A percentile compares a stretch with the other conserved stretches of the same genome.
phyloP scores from a whole-genome alignment of 2,329 filamentous ascomycete genomes.

The Fusarium tuaranense region DNA sequence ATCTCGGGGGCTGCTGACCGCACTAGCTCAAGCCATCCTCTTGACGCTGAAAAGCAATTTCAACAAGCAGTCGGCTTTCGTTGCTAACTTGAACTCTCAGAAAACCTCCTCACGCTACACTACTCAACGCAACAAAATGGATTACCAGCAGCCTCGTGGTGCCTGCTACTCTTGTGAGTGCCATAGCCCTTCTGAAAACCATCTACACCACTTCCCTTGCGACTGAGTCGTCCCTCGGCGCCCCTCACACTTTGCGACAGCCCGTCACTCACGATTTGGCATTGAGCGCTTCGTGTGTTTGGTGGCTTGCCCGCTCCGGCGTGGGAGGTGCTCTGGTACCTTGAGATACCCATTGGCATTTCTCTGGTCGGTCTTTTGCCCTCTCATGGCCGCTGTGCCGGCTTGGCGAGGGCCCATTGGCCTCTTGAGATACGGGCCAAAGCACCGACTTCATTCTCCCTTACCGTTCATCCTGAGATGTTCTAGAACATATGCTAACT shows the following conservation, averaged over 20 bases:
- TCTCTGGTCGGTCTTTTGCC: conserved; percentile 11
- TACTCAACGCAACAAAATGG: conserved; percentile 53
- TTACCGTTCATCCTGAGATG: background rate
- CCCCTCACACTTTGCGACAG: background rate
- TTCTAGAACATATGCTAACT: conserved; percentile 31
- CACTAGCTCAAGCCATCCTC: conserved; percentile 26
- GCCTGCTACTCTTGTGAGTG: conserved; percentile 66
- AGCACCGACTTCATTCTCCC: background rate
- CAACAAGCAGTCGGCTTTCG: background rate
- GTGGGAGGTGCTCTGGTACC: background rate
- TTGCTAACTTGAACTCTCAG: conserved; percentile 29
- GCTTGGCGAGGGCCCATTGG: conserved; percentile 10
- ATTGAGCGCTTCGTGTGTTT: background rate
- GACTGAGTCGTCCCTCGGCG: background rate
- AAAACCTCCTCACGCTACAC: conserved; percentile 21
- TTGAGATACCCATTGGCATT: background rate
- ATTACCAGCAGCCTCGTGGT: conserved; percentile 54
- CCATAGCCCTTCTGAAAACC: background rate
- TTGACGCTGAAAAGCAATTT: conserved; percentile 14
- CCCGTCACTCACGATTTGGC: background rate
- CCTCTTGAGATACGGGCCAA: background rate
- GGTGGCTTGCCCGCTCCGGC: background rate
- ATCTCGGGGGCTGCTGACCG: conserved; percentile 34
- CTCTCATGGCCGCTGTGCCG: background rate
- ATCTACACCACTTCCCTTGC: background rate